Base-by-base conservation (phyloP, 1,284 basidiomycete genomes). In the Heterobasidion irregulare region DNA sequence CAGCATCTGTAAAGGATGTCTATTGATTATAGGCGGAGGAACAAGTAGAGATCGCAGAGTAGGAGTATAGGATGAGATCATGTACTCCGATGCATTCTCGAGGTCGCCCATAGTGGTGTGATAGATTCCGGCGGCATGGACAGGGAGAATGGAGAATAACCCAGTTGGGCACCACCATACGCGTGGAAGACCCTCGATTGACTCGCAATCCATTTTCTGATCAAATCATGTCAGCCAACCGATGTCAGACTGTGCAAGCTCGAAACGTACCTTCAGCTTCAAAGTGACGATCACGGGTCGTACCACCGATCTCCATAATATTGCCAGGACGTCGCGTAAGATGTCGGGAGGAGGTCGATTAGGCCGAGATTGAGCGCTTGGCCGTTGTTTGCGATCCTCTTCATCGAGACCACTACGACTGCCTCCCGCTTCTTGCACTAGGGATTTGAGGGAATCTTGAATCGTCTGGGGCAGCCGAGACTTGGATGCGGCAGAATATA, bases 51-150 rank as follows among this genome's bases (percentile, higher is more conserved):
- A 18, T 10, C 13, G 26, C 19, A 32, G 32, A 13, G 33, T 15
- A 35, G 19, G 19, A 13, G 58, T 62, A 50, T 50, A 3, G 34
- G 48, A 33, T 9, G 19, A 50, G 13, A 50, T 34, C 19, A 50
- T 32, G 33, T 19, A n/a, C 12, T 35, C 26, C 19, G 13, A 16
- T 15, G 34, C 26, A 32, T 19, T 13, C 34, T 33, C 16, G 26
- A 12, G 9, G n/a, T n/a, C 32, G 32, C 26, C 26, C 51, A 56
- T 10, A 8, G 9, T 16, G 2, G 26, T 15, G 18, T 18, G 18
- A 35, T 50, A 50, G n/a, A 32, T 32, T 32, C 48, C 48, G 6
- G 48, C 48, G 13, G 48, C 48, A 50, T 50, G 48, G 26, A 50
- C 9, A 8, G 48, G 48, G 13, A 50, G 26, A 13, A 34, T 6